Evolutionary conservation across 208 protist genomes (phyloP).

Genomic region (Phytomonas serpens): DNA sequence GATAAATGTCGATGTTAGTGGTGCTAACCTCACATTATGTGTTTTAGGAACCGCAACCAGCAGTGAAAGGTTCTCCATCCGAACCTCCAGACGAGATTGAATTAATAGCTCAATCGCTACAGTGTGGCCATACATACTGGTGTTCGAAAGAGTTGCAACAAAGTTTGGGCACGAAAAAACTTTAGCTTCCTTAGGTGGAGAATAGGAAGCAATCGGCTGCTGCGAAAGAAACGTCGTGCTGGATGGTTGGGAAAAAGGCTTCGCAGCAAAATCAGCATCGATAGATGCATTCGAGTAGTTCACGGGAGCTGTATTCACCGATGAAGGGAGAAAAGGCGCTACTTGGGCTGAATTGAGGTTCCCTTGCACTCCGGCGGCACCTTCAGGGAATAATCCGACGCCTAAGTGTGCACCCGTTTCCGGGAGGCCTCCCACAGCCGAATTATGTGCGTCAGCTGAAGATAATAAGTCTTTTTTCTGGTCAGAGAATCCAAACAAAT

Average conservation of each 20-base stretch:
- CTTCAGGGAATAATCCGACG: too few species aligned
- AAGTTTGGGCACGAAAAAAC: conserved; percentile 57
- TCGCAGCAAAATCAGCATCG: not conserved
- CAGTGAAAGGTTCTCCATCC: conserved; percentile 48
- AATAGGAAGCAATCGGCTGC: not conserved
- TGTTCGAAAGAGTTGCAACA: conserved; percentile 25
- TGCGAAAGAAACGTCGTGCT: not conserved
- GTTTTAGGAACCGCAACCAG: conserved; percentile 63
- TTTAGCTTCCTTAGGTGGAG: conserved; percentile 10
- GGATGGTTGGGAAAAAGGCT: conserved; percentile 1
- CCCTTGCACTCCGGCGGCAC: too few species aligned
- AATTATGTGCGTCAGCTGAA: conserved; percentile 5
- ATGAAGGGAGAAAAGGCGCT: too few species aligned
- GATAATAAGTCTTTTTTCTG: conserved; percentile 17
- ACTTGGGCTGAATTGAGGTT: too few species aligned
- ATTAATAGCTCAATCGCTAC: conserved; percentile 32
- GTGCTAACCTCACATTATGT: conserved; percentile 45
- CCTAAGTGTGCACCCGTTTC: not conserved
- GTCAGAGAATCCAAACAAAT: conserved; percentile 53
- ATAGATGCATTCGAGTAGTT: too few species aligned
- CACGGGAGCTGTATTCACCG: too few species aligned
- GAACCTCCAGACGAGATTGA: conserved; percentile 18
- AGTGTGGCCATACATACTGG: conserved; percentile 14
- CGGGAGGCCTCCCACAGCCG: conserved; percentile 1
- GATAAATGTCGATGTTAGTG: conserved; percentile 30